Evolutionary conservation across 352 stramenopile species (phyloP), one percentile per base, ranked within the genome.

Genomic region (Globisporangium okanoganense): DNA sequence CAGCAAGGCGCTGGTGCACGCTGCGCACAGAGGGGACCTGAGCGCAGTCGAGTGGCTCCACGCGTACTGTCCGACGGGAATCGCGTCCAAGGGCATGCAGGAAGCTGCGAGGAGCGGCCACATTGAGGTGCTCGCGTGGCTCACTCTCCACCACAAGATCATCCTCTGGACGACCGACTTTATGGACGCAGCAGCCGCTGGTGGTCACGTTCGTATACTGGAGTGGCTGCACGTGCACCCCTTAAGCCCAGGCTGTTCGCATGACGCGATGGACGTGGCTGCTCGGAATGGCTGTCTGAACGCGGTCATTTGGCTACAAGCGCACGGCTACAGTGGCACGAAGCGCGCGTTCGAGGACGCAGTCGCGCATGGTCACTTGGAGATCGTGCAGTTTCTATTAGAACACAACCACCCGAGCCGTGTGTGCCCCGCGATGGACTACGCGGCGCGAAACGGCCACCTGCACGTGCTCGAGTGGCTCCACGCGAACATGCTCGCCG

Each of bases 371-470:
- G 56, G 56, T 12, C 56, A 56, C 47, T 9, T 62, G 14, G 31
- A 44, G n/a, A 24, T 56, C 31, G 56, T 47, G 9, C 18, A 45
- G 33, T 62, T 62, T n/a, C 45, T 62, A 1, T 14, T 62, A 3
- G 24, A 16, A 12, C 24, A 48, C 12, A 22, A 48, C 0, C 56
- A 62, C 24, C 44, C 56, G 31, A 53, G 24, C 8, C 44, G 47
- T 13, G 49, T 62, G n/a, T 62, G 44, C 20, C 44, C 56, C 4
- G 56, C 56, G 9, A 62, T 62, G 56, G 56, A 62, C 35, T 62
- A 62, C 44, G 56, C 56, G 0, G 56, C 56, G 14, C 20, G 44
- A 20, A 54, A 62, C 56, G 47, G 54, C 31, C 56, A 62, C 29
- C 16, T 62, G 20, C 27, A 44, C 8, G 22, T 62, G 3, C 44